These are phyloP conservation scores for Pythium plurisporium DNA, from an alignment of 352 stramenopile genomes.

Conservation along the genomic window DNA sequence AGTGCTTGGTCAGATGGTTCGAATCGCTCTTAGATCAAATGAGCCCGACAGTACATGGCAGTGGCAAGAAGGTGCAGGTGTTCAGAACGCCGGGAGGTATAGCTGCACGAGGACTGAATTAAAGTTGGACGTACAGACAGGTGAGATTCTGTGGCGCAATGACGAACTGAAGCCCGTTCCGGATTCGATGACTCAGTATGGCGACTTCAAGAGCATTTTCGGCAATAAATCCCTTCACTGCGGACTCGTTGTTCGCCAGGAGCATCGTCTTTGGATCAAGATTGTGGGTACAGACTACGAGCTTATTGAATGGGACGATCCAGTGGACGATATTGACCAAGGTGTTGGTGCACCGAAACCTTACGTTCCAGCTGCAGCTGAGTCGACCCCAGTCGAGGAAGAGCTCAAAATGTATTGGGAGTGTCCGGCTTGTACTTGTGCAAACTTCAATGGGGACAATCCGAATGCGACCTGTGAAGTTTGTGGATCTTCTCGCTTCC, in stretches of 20 bases:
- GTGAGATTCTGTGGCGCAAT: constrained; percentile 89
- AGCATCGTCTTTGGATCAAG: constrained; percentile 86
- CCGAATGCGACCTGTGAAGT: constrained; percentile 73
- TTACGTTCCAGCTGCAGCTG: constrained; percentile 30
- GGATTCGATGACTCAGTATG: constrained; percentile 88
- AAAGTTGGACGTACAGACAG: constrained; percentile 83
- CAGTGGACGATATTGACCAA: constrained; percentile 66
- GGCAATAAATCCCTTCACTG: constrained; percentile 85
- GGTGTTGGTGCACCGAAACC: constrained; percentile 65
- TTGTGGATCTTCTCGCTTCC: constrained; percentile 46
- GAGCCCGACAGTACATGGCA: constrained; percentile 55
- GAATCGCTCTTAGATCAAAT: constrained; percentile 59
- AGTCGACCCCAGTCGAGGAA: constrained; percentile 14
- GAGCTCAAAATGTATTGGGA: constrained; percentile 89
- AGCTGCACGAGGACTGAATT: constrained; percentile 70
- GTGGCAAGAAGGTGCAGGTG: constrained; percentile 53
- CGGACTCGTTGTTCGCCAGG: constrained; percentile 77
- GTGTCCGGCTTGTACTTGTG: constrained; percentile 75
- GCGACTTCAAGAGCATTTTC: constrained; percentile 83
- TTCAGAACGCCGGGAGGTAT: constrained; percentile 62
- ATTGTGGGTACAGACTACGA: constrained; percentile 86
- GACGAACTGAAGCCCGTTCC: constrained; percentile 89
- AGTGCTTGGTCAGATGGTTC: constrained; percentile 62
- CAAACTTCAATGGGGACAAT: constrained; percentile 86
- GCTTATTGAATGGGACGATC: constrained; percentile 87